These are phyloP conservation scores for Furculomyces boomerangus DNA, from an alignment of 371 early-diverging fungal species.

Conservation along the genomic window DNA sequence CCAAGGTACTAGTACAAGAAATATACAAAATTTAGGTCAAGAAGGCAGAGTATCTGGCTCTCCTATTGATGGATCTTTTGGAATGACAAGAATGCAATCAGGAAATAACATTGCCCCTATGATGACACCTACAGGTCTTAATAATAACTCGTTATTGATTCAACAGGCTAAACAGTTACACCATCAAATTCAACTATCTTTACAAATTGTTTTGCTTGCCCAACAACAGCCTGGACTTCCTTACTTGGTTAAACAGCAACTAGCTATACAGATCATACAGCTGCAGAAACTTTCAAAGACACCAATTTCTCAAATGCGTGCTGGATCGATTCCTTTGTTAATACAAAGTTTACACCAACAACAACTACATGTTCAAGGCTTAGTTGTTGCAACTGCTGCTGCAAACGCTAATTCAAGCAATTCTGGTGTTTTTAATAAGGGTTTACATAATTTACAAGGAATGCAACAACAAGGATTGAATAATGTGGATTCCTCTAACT, in stretches of 20 bases:
- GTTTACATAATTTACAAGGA: too few relatives aligned
- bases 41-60: too few relatives aligned
- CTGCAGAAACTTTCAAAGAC: background rate
- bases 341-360: conserved; percentile 1
- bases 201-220: background rate
- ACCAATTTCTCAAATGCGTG: background rate
- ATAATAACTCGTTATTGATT: background rate
- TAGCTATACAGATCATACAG: background rate
- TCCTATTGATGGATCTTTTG: too few relatives aligned
- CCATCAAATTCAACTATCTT: background rate
- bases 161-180: background rate
- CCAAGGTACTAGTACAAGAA: too few relatives aligned
- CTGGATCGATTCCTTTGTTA: background rate
- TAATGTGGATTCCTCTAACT: too few relatives aligned
- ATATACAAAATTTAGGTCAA: too few relatives aligned
- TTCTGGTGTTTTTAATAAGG: too few relatives aligned
- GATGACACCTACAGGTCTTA: background rate
- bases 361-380: background rate
- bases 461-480: too few relatives aligned
- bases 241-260: background rate
- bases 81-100: too few relatives aligned
- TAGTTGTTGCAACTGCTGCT: background rate
- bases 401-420: too few relatives aligned
- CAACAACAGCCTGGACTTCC: background rate
- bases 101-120: too few relatives aligned